Evolutionary conservation across 345 rosid genomes (phyloP).

Genomic region (Gossypium thurberi): DNA sequence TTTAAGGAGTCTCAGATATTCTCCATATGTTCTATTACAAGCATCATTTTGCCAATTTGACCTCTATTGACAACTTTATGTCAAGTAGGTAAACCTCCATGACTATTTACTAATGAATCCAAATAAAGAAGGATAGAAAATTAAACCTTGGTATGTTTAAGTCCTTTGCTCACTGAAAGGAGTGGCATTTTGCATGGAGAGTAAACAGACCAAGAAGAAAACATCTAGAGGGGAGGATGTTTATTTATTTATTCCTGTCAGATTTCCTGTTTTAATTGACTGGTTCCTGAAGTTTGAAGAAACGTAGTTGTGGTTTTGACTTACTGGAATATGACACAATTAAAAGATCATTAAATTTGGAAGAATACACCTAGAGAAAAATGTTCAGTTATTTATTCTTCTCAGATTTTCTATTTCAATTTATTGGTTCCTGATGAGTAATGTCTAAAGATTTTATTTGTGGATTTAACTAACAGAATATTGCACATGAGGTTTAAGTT

Average conservation of each 20-base stretch:
- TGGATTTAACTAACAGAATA: neutral
- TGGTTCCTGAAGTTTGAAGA: neutral
- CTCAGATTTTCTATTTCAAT: neutral
- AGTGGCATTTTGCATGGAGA: neutral
- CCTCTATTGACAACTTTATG: neutral
- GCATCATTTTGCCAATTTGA: neutral
- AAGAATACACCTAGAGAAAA: neutral
- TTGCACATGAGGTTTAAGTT: neutral
- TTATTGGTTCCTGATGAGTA: neutral
- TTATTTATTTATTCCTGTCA: neutral
- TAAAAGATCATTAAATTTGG: neutral
- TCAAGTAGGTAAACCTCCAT: neutral
- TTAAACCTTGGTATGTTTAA: neutral
- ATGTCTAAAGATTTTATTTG: neutral
- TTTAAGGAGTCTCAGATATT: neutral
- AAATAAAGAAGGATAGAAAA: neutral
- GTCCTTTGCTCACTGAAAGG: neutral
- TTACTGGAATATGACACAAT: neutral
- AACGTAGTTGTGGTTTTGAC: neutral
- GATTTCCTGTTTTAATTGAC: neutral
- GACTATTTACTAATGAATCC: neutral
- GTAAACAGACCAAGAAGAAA: neutral
- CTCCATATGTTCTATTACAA: neutral
- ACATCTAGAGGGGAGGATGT: neutral
- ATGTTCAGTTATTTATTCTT: neutral